Evolutionary conservation across 495 filamentous ascomycete species (phyloP), one percentile per base, ranked within the genome.

Genomic region (Letharia lupina): DNA sequence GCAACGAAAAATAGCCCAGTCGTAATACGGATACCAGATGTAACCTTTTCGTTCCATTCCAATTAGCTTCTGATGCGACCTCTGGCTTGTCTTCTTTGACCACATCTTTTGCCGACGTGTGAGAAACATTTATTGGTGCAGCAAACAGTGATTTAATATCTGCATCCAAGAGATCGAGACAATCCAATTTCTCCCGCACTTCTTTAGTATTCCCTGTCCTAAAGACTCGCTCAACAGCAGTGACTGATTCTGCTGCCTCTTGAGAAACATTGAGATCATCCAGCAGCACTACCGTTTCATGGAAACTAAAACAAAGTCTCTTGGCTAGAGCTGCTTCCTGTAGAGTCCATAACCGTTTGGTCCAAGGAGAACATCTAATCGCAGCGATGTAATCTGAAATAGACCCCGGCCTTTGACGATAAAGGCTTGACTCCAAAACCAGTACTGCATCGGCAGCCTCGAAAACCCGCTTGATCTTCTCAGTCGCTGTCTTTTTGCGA

Each of bases 1-100:
- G 50, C 50, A 54, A 54, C n/a, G 50, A 54, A 54, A 54, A 16
- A 54, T 54, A 54, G n/a, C 50, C 50, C 31, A 54, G 20, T 54
- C 50, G n/a, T 3, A 20, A 31, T 16, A 54, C 11, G 50, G 50
- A 54, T 28, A 16, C 20, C 31, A 54, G 50, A 16, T 31, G 50
- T 16, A 31, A 54, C 2, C 20, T 54, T n/a, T 54, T 31, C 50
- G 20, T 11, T 54, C n/a, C 31, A 16, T 16, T 54, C 12, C 11
- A 23, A 31, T 54, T 18, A 31, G 31, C 16, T 31, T 54, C 31
- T 23, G 50, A 54, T 31, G 50, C 50, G 50, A 10, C 50, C n/a
- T 54, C 20, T 54, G 50, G 50, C 12, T n/a, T 54, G 1, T 54
- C 31, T 54, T 16, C 31, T 31, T 31, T 54, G 50, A n/a, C 31